phyloP scores from a whole-genome alignment of 805 yeast genomes.

The Metschnikowia orientalis region DNA sequence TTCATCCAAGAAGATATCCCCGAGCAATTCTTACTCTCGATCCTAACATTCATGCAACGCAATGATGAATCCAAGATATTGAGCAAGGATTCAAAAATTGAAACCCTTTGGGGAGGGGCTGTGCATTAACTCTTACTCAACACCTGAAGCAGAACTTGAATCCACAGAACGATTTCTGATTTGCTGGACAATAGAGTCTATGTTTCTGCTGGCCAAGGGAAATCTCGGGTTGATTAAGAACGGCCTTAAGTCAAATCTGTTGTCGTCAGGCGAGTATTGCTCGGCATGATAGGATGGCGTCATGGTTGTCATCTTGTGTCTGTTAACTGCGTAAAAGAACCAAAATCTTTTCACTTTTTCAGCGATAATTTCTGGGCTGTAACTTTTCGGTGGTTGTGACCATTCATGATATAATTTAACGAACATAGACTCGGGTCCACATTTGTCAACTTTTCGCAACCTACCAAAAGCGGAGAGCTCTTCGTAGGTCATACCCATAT shows the following conservation, averaged over 20 bases:
- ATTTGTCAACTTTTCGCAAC: constrained; percentile 84
- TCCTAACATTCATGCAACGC: constrained; percentile 47
- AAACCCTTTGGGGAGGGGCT: constrained; percentile 38
- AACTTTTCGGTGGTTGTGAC: constrained; percentile 62
- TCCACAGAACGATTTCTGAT: constrained; percentile 41
- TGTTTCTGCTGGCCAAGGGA: constrained; percentile 84
- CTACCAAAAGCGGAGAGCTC: constrained; percentile 89
- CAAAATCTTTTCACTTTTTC: constrained; percentile 89
- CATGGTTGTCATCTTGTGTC: constrained; percentile 96
- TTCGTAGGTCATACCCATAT: constrained; percentile 98
- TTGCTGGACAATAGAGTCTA: constrained; percentile 69
- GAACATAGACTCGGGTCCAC: constrained; percentile 97
- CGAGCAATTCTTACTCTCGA: constrained; percentile 53
- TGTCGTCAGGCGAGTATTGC: constrained; percentile 96
- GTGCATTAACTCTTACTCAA: constrained; percentile 4
- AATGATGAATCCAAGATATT: constrained; percentile 33
- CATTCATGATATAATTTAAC: constrained; percentile 85
- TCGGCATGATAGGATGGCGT: constrained; percentile 98
- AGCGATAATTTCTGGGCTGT: constrained; percentile 81
- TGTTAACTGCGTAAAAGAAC: constrained; percentile 89
- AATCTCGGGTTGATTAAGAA: constrained; percentile 87
- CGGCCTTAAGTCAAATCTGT: constrained; percentile 94
- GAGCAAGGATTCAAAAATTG: constrained; percentile 29
- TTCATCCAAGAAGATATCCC: constrained; percentile 94
- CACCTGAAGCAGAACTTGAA: constrained; percentile 1